These are phyloP conservation scores for Cyberlindnera suaveolens DNA, from an alignment of 805 yeast genomes.

Conservation along the genomic window DNA sequence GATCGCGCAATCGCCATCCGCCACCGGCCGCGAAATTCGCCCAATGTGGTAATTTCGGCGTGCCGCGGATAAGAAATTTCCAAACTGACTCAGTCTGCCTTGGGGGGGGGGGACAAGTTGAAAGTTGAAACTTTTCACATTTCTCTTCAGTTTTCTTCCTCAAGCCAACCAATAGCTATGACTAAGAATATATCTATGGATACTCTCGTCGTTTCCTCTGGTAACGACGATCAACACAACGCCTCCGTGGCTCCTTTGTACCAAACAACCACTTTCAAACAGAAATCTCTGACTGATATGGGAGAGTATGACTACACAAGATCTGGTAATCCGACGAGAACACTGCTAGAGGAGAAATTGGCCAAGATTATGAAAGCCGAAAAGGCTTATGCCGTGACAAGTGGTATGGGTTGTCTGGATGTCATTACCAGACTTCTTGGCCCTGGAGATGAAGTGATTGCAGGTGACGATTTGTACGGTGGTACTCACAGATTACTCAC, in stretches of 20 bases:
- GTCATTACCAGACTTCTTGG: constrained; percentile 65
- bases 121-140: background rate
- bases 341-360: constrained; percentile 70
- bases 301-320: constrained; percentile 85
- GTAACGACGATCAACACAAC: constrained; percentile 58
- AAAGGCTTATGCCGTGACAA: constrained; percentile 72
- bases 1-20: no score
- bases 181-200: constrained; percentile 10
- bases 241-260: constrained; percentile 85
- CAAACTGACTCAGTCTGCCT: background rate
- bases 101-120: background rate
- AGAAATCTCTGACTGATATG: constrained; percentile 61
- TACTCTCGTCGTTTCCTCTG: constrained; percentile 14
- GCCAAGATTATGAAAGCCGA: constrained; percentile 75
- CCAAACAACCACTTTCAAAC: constrained; percentile 93
- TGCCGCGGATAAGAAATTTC: background rate
- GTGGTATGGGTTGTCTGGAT: constrained; percentile 92
- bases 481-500: constrained; percentile 86
- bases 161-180: background rate
- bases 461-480: constrained; percentile 93
- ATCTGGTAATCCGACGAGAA: constrained; percentile 91
- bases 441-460: constrained; percentile 88
- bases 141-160: background rate
- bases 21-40: background rate
- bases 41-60: no score